Evolutionary conservation across 352 stramenopile genomes (phyloP), one percentile per base, ranked within the genome.

Genomic region (Pythium volutum): DNA sequence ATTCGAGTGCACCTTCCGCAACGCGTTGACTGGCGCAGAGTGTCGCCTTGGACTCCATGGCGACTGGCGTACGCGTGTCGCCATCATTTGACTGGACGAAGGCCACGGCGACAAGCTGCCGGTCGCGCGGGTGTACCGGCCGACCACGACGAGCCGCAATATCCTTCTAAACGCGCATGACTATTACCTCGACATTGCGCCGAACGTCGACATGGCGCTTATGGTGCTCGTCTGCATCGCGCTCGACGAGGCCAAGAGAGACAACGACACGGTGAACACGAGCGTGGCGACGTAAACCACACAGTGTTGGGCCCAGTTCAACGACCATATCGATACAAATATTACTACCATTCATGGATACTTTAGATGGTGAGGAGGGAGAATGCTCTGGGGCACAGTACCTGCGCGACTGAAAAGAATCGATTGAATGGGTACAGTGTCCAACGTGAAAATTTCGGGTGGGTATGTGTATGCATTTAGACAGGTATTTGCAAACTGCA

Each of bases 151-250:
- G 16, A 39, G 20, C 23, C 51, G 59, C 38, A 62, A 49, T 18
- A 29, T 65, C 1, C 31, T 71, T 2, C 31, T 69, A 1, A 58
- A 49, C 25, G 34, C 15, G 26, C 62, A 74, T 11, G 59, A 69
- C 53, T 71, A 67, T 43, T 69, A 65, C 42, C 2, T 76, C 23
- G 66, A 69, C 4, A 66, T 76, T 25, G 66, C 66, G 2, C 50
- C 66, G 1, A 69, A 67, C 55, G 49, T 76, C 12, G 69, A 76
- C 38, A 43, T 34, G n/a, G 66, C 54, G 20, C 42, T 74, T 14
- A 59, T 75, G 31, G 50, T 65, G 15, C 31, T 76, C 14, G n/a
- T 76, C 26, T 73, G 65, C 29, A 42, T 64, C 1, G 56, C 60
- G 2, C n/a, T 76, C 33, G 60, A 71, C 46, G 65, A 69, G 45